Percentiles rank a stretch among this genome's conserved stretches.
Evolutionary conservation across 176 grass and related monocot genomes (phyloP).

Genomic region (Rhipidocladum racemiflorum): DNA sequence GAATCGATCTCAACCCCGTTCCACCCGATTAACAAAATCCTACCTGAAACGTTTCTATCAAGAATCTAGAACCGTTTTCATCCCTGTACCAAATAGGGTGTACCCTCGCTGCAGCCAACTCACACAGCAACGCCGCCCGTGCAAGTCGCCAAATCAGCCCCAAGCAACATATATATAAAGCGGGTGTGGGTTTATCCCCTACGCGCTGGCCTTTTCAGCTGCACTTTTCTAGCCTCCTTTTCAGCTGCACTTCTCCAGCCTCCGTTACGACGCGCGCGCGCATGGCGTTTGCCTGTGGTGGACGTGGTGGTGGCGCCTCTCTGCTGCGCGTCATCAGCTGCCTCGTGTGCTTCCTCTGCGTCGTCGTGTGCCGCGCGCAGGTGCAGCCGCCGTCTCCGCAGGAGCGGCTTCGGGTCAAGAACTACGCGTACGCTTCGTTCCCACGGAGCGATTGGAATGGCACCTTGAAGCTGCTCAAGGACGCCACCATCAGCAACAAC

Average conservation of each 20-base stretch:
- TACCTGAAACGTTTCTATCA: too few species aligned
- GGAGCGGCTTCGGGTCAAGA: neutral
- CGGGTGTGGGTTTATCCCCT: too few species aligned
- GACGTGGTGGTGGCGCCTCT: slow-evolving; percentile 3
- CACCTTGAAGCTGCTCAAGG: neutral
- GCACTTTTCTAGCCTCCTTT: too few species aligned
- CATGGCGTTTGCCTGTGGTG: slow-evolving; percentile 14
- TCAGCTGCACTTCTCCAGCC: neutral
- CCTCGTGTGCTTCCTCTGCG: neutral
- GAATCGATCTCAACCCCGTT: too few species aligned
- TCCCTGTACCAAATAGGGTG: too few species aligned
- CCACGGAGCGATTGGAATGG: neutral
- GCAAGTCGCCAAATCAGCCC: too few species aligned
- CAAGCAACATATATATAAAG: too few species aligned
- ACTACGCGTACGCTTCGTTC: slow-evolving; percentile 30
- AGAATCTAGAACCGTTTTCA: too few species aligned
- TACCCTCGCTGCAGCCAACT: too few species aligned
- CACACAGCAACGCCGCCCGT: too few species aligned
- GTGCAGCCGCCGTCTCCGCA: neutral
- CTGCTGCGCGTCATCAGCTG: neutral
- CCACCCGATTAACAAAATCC: too few species aligned
- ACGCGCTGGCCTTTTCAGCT: too few species aligned
- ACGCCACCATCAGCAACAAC: neutral
- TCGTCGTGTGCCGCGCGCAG: neutral
- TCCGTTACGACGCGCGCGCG: neutral